Evolutionary conservation across 2,329 filamentous ascomycete genomes (phyloP), one percentile per base, ranked within the genome.

Genomic region (Fusarium sp.): DNA sequence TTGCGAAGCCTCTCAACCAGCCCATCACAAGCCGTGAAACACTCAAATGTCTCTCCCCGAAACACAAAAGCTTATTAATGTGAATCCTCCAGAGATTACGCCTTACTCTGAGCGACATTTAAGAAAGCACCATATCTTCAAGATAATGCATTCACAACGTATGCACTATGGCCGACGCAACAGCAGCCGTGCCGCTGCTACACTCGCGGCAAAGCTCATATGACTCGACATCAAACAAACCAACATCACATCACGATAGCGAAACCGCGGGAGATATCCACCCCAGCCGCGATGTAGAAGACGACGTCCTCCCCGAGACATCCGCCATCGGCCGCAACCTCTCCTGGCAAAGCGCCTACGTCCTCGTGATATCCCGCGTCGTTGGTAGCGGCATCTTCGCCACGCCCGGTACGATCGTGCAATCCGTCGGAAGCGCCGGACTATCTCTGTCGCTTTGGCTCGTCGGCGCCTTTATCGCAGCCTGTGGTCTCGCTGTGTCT

Each of bases 361-460:
- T 92, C 55, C 81, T 92, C 20, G 87, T 90, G 9, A 88, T 92
- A 25, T 90, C 88, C 2, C 84, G 89, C 14, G 88, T 92, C 7
- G 88, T 92, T 30, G 90, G 90, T 14, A 89, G 85, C 71, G 90
- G 90, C 25, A 91, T 93, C 66, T 93, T 92, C 71, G 89, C 90
- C 1, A 92, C 89, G 0, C 90, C 89, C 0, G 90, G 88, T 0
- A 84, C 88, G 6, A 91, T 93, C 49, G 82, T 91, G 4, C 84
- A 87, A 37, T 85, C 87, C 0, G 87, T 88, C 3, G 91, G 91
- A 2, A 92, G 89, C 56, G 82, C 90, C 0, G 90, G 89, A 0
- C 77, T 92, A 4, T 84, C 88, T 0, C 76, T 92, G 3, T 66
- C 84, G 1, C 76, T 92, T 4, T 92, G 90, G 90, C 56, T 90